Base-by-base conservation (phyloP, 2,329 filamentous ascomycete species). In the Trichophyton rubrum region DNA sequence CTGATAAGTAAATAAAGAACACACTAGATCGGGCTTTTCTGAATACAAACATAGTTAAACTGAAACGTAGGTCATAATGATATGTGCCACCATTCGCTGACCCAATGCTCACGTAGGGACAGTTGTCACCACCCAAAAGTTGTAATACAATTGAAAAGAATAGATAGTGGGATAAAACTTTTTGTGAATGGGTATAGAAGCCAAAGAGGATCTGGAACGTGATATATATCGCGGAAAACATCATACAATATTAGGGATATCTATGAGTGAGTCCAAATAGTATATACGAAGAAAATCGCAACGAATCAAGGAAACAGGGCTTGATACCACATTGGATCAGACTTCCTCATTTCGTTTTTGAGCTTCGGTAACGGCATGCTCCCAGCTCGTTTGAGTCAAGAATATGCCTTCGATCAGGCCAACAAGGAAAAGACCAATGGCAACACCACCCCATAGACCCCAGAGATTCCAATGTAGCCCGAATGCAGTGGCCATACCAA, bases 391-490 rank as follows among this genome's bases (percentile, higher is more conserved):
- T 56, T 72, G 74, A 20, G 70, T 78, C 59, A 86, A 79, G 64
- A 84, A 86, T 3, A 79, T 66, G 0, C 75, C 77, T 67, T 86
- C 84, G 56, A 83, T 79, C 3, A 72, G 66, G 1, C 79, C 75
- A 1, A 86, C 83, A 64, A 82, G 68, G 11, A 75, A 72, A 13
- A 95, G 75, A 1, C 88, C 91, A 64, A 95, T 72, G 0, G 85
- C 87, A 5, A 90, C 83, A 20, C 89, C 88, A 11, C 80, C 77
- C 92, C 92, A 97, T 17, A 97, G 77, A 0, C 92, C 92, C 60
- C 83, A 79, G 41, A 97, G 76, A 55, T 84, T 83, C 90, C 88
- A 95, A 20, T 79, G 79, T 2, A 91, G 75, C 0, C 84, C 86
- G 71, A 97, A 96, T 0, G 85, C 87, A 0, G 87, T 83, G 3